These are phyloP conservation scores for Cryptococcus depauperatus DNA, from an alignment of 1,284 basidiomycete genomes.

Conservation along the genomic window DNA sequence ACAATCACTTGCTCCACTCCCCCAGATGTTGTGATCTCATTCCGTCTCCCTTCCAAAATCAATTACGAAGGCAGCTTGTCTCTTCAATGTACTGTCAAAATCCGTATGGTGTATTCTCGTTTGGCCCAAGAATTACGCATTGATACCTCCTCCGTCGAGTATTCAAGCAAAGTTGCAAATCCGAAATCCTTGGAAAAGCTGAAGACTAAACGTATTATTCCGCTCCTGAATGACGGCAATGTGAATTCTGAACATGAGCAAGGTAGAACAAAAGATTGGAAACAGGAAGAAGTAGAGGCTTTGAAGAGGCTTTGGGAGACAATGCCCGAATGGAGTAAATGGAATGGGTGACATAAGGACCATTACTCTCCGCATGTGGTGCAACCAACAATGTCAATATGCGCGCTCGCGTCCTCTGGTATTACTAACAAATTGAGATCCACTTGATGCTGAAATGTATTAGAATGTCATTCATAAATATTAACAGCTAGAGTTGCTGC, in stretches of 20 bases:
- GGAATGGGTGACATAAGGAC: not conserved
- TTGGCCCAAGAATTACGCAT: slow-evolving; percentile 5
- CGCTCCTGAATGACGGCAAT: not conserved
- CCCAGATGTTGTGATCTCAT: slow-evolving; percentile 31
- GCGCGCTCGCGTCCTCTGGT: no score
- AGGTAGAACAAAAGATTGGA: slow-evolving; percentile 15
- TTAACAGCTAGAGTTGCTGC: no score
- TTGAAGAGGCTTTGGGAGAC: slow-evolving; percentile 18
- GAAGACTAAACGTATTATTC: slow-evolving; percentile 12
- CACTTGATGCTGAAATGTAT: no score
- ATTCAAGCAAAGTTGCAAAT: not conserved
- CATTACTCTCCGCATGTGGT: no score
- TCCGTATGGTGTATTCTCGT: slow-evolving; percentile 19
- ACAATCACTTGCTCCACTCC: slow-evolving; percentile 31
- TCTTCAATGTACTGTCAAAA: slow-evolving; percentile 2
- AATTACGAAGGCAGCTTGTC: no score
- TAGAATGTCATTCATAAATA: no score
- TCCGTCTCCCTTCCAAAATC: slow-evolving; percentile 6
- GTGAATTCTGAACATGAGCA: not conserved
- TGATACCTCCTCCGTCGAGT: slow-evolving; percentile 6
- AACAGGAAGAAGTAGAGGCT: slow-evolving; percentile 19
- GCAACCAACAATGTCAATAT: no score
- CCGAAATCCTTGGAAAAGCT: slow-evolving; percentile 1
- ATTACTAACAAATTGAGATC: no score
- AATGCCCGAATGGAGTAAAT: slow-evolving; percentile 22